Evolutionary conservation across 73 alveolate genomes (phyloP).

Genomic region (Tetrahymena borealis): DNA sequence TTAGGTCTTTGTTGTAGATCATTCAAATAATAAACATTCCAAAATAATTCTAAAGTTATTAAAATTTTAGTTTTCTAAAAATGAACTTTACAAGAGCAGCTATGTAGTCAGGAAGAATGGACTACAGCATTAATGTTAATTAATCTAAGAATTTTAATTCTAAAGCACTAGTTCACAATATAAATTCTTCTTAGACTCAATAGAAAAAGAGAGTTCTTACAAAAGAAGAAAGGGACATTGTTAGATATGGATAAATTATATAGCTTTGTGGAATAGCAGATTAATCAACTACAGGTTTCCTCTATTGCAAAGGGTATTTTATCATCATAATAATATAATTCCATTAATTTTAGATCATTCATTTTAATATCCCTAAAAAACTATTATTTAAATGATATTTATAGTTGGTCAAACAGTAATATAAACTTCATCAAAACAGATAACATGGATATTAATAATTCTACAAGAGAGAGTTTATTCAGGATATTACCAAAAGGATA

Average conservation of each 20-base stretch:
- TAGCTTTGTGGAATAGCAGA: neutral
- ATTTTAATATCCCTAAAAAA: neutral
- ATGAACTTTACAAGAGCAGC: too few relatives aligned
- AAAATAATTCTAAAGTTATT: too few relatives aligned
- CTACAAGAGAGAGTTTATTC: neutral
- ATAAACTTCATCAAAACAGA: neutral
- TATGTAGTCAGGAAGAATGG: too few relatives aligned
- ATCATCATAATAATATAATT: neutral
- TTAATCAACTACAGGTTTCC: neutral
- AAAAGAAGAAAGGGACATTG: neutral
- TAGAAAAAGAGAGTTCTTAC: neutral
- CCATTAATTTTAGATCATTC: neutral
- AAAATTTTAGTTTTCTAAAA: too few relatives aligned
- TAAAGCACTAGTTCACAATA: neutral
- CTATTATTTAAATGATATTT: neutral
- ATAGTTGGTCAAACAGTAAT: neutral
- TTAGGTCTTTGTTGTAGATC: too few relatives aligned
- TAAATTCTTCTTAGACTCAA: neutral
- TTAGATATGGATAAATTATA: neutral
- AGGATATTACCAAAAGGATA: neutral
- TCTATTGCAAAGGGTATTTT: neutral
- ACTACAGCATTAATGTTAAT: too few relatives aligned
- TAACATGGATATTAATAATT: neutral
- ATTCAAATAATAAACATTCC: too few relatives aligned
- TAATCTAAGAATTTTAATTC: too few relatives aligned